Conservation (phyloP, 495 filamentous ascomycete species). For the Podospora bellae-mahoneyi region DNA sequence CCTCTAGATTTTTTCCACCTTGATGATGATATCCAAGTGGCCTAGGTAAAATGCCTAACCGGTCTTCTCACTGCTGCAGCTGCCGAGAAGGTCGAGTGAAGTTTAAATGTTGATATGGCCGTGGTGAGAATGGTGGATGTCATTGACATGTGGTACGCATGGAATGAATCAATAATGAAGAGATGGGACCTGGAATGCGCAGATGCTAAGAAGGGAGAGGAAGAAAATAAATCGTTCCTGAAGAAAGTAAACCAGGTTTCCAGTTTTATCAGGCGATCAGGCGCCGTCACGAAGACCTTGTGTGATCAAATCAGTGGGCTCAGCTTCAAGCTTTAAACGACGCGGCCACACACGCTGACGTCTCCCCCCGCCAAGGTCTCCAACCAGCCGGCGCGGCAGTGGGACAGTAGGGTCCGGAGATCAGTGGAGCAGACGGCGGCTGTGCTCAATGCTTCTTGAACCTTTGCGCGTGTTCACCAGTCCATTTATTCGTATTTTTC, state of each 20-base stretch:
- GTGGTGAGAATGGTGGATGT: background rate
- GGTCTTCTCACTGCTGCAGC: background rate
- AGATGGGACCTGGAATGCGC: background rate
- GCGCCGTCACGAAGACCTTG: background rate
- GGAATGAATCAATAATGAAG: background rate
- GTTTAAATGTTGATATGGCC: background rate
- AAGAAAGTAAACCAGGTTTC: background rate
- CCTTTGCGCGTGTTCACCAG: background rate
- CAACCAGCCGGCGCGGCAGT: slow-evolving; percentile 1
- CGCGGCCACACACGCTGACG: slow-evolving; percentile 18
- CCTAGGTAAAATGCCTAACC: background rate
- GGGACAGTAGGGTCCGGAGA: slow-evolving; percentile 10
- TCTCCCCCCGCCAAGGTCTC: slow-evolving; percentile 11
- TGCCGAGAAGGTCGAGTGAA: background rate
- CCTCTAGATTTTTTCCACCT: background rate
- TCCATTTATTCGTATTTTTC: background rate
- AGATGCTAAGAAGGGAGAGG: background rate
- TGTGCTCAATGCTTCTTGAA: background rate
- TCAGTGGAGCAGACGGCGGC: slow-evolving; percentile 21
- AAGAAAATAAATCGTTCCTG: too few relatives aligned
- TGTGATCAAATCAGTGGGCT: background rate
- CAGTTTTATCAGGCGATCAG: background rate
- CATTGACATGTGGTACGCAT: background rate
- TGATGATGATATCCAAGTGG: too few relatives aligned
- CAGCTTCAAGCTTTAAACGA: background rate